These are phyloP conservation scores for Fusarium denticulatum DNA, from an alignment of 2,329 filamentous ascomycete genomes.

Conservation along the genomic window DNA sequence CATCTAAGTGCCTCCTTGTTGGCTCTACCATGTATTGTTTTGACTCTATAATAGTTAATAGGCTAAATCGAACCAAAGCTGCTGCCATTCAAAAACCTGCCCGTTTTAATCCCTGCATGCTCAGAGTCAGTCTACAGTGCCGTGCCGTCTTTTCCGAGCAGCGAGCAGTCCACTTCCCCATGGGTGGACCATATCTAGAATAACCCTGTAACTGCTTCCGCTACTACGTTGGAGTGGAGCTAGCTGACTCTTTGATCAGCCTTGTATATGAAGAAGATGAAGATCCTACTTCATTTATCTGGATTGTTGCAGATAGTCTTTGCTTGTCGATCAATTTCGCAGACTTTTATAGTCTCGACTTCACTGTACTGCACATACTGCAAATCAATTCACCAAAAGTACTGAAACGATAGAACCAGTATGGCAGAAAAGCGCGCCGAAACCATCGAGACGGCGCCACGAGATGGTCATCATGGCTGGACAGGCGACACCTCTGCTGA, in stretches of 20 bases:
- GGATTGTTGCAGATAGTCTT: background rate
- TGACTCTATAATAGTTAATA: background rate
- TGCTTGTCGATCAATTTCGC: background rate
- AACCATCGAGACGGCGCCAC: background rate
- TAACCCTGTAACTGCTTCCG: background rate
- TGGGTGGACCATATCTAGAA: background rate
- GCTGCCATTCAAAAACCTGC: background rate
- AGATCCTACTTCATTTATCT: background rate
- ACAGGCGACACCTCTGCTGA: background rate
- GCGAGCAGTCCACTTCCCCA: background rate
- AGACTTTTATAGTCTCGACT: fast-evolving
- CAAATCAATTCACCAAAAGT: too few species aligned
- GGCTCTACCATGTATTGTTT: background rate
- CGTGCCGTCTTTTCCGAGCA: background rate
- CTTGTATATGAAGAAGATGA: background rate
- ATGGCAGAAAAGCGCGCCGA: background rate
- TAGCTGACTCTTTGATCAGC: background rate
- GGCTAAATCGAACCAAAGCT: background rate
- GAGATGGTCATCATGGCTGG: background rate
- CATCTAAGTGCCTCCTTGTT: background rate
- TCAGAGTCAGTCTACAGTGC: background rate
- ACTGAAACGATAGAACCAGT: background rate
- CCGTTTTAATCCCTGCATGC: background rate
- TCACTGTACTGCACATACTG: background rate
- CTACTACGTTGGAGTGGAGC: background rate